Evolutionary conservation across 2,329 filamentous ascomycete genomes (phyloP).

Genomic region (Aspergillus sp.): DNA sequence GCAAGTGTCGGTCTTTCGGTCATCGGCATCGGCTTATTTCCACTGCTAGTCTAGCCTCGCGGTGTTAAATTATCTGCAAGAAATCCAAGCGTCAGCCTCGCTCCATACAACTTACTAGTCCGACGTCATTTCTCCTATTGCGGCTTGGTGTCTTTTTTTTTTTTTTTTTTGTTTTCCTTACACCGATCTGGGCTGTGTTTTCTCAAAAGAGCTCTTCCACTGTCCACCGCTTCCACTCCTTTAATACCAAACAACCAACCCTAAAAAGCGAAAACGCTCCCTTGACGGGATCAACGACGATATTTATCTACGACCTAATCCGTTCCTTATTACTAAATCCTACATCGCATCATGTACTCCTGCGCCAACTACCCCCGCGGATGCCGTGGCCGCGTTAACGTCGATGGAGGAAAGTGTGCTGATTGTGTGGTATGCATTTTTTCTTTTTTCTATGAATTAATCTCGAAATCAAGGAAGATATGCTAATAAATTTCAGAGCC

Average conservation of each 20-base stretch:
- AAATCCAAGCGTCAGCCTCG: too few relatives aligned
- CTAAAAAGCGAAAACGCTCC: constrained; percentile 1
- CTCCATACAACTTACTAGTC: background rate
- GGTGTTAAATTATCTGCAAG: too few relatives aligned
- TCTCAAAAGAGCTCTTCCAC: background rate
- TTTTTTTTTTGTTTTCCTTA: background rate
- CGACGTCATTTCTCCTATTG: background rate
- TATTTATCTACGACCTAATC: background rate
- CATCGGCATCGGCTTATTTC: background rate
- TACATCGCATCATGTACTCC: constrained; percentile 35
- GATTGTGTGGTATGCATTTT: constrained; percentile 37
- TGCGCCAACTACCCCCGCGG: constrained; percentile 43
- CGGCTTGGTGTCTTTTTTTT: background rate
- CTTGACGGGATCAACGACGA: constrained; percentile 1
- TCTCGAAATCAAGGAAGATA: background rate
- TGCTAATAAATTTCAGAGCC: constrained; percentile 15
- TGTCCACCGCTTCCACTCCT: background rate
- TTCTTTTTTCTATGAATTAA: constrained; percentile 6
- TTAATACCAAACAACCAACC: background rate
- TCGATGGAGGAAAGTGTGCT: constrained; percentile 36
- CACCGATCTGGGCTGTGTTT: background rate
- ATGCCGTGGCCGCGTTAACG: constrained; percentile 42
- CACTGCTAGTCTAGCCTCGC: background rate
- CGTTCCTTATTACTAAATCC: background rate
- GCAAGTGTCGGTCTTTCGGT: background rate